Conservation (phyloP, 371 early-diverging fungal species). For the Rhizopus sp. region DNA sequence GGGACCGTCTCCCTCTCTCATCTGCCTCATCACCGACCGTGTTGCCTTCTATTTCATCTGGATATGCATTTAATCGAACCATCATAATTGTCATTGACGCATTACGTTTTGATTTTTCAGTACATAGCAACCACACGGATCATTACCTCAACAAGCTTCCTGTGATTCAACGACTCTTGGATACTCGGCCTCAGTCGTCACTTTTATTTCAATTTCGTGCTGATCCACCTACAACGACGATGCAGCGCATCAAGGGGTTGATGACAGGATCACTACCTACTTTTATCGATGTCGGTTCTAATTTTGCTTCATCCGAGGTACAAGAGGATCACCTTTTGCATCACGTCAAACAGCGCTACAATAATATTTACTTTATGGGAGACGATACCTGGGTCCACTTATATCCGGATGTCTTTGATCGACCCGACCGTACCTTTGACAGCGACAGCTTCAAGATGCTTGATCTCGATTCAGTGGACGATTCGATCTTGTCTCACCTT, state of each 20-base stretch:
- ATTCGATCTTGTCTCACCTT: constrained; percentile 73
- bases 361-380: constrained; percentile 69
- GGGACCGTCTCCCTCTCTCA: constrained; percentile 40
- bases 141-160: constrained; percentile 81
- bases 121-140: constrained; percentile 26
- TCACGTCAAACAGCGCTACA: constrained; percentile 48
- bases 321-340: constrained; percentile 85
- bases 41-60: neutral
- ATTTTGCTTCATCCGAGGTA: constrained; percentile 86
- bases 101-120: constrained; percentile 78
- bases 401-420: constrained; percentile 68
- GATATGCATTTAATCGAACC: constrained; percentile 28
- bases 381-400: constrained; percentile 95
- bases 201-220: constrained; percentile 84
- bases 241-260: constrained; percentile 92
- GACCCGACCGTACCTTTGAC: constrained; percentile 61
- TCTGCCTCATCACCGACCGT: neutral
- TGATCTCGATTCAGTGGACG: constrained; percentile 94
- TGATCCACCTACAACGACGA: constrained; percentile 97
- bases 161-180: constrained; percentile 55
- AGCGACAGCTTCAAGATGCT: constrained; percentile 90
- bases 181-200: constrained; percentile 60
- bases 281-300: constrained; percentile 92
- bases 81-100: constrained; percentile 90
- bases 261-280: constrained; percentile 91